Percentiles rank a stretch among this genome's conserved stretches.
These are phyloP conservation scores for Spinellus fusiger DNA, from an alignment of 192 early-diverging fungal species.

Conservation along the genomic window DNA sequence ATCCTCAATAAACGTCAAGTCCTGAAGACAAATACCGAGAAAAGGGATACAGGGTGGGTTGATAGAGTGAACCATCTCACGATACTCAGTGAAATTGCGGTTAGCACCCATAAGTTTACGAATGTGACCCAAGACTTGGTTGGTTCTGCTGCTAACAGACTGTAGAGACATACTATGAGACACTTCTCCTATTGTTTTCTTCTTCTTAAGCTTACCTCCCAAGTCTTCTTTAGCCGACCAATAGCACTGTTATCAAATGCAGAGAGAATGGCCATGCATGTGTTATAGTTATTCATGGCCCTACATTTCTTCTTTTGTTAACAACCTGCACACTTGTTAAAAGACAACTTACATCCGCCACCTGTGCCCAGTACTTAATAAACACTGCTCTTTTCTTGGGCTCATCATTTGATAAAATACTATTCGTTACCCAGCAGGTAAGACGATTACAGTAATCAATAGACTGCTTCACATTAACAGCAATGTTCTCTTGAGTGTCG, in stretches of 20 bases:
- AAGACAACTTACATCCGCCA: slow-evolving; percentile 56
- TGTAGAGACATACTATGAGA: too few species aligned
- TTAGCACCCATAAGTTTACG: slow-evolving; percentile 65
- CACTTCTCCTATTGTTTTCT: too few species aligned
- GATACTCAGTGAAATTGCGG: slow-evolving; percentile 72
- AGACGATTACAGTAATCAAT: slow-evolving; percentile 76
- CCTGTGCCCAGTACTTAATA: slow-evolving; percentile 78
- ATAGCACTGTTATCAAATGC: slow-evolving; percentile 86
- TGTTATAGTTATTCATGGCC: slow-evolving; percentile 91
- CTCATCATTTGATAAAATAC: slow-evolving; percentile 75
- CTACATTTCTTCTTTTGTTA: slow-evolving; percentile 55
- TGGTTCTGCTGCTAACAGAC: slow-evolving; percentile 36
- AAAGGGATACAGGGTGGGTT: slow-evolving; percentile 72
- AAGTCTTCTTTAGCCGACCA: slow-evolving; percentile 83
- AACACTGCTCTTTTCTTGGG: slow-evolving; percentile 70
- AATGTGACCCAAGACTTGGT: slow-evolving; percentile 48
- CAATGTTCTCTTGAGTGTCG: slow-evolving; percentile 52
- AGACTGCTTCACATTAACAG: slow-evolving; percentile 83
- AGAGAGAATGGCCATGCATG: slow-evolving; percentile 83
- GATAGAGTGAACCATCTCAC: slow-evolving; percentile 66
- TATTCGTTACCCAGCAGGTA: slow-evolving; percentile 82
- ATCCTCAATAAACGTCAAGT: slow-evolving; percentile 82
- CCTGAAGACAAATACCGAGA: slow-evolving; percentile 74
- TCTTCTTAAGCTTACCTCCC: slow-evolving; percentile 51
- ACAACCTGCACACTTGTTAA: neutral